Evolutionary conservation across 768 basidiomycete genomes (phyloP).

Genomic region (Lentinula guzmanii): DNA sequence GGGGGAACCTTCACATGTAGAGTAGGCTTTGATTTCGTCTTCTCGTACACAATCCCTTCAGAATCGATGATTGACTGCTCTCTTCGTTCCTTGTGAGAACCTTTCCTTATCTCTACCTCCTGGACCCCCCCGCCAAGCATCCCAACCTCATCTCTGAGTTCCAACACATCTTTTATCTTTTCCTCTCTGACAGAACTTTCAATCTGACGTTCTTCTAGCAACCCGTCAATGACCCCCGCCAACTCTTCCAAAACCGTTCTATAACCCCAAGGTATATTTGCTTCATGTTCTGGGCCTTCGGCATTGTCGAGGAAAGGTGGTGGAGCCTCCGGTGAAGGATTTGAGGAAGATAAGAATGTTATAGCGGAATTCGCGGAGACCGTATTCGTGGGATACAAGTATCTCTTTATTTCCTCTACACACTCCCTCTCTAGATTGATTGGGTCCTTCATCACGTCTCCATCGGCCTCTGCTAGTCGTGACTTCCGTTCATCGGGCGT

Average conservation of each 20-base stretch:
- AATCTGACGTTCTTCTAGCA: constrained; percentile 39
- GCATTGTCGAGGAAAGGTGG: no score
- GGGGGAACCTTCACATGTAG: neutral
- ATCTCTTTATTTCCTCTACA: neutral
- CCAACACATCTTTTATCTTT: constrained; percentile 62
- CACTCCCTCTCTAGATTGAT: constrained; percentile 8
- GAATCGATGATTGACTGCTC: neutral
- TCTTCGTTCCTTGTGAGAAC: neutral
- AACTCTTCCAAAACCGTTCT: constrained; percentile 27
- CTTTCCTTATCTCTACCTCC: neutral
- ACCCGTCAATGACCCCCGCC: no score
- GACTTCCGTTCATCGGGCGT: neutral
- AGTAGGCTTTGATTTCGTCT: constrained; percentile 21
- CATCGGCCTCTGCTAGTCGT: no score
- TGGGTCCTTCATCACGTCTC: constrained; percentile 4
- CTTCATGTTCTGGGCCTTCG: no score
- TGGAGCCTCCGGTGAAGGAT: no score
- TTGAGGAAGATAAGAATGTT: neutral
- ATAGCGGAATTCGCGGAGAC: neutral
- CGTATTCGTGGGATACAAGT: neutral
- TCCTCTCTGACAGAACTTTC: constrained; percentile 51
- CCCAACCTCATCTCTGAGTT: constrained; percentile 67
- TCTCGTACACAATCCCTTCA: neutral
- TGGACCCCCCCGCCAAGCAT: constrained; percentile 44
- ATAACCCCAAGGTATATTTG: neutral